Evolutionary conservation across 257 asterid genomes (phyloP).

Genomic region (Ballota nigra): DNA sequence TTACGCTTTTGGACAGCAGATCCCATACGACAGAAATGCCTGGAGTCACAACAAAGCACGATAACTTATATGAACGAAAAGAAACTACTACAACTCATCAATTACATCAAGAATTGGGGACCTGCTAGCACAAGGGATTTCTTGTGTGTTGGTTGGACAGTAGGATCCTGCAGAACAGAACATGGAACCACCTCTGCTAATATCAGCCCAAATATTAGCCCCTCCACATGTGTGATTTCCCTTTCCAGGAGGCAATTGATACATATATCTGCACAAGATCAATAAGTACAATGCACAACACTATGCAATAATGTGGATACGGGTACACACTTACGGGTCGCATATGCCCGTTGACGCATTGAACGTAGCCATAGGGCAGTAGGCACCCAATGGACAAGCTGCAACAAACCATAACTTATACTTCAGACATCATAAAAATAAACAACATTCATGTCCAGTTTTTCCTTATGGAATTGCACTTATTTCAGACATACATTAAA

Average conservation of each 20-base stretch:
- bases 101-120: constrained; percentile 23
- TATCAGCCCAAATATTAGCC: constrained; percentile 91
- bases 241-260: constrained; percentile 67
- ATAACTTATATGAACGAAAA: background rate
- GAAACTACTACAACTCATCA: background rate
- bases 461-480: background rate
- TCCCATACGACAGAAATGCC: constrained; percentile 71
- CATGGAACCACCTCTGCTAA: constrained; percentile 57
- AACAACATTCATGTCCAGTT: background rate
- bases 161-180: constrained; percentile 91
- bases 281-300: constrained; percentile 6
- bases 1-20: constrained; percentile 49
- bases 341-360: constrained; percentile 64
- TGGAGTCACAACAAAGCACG: constrained; percentile 30
- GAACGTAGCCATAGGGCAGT: constrained; percentile 74
- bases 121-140: constrained; percentile 72
- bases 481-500: no score
- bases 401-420: constrained; percentile 7
- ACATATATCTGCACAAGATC: constrained; percentile 54
- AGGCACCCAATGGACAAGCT: constrained; percentile 95
- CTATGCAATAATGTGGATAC: background rate
- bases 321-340: constrained; percentile 64
- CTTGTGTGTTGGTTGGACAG: constrained; percentile 69
- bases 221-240: constrained; percentile 82
- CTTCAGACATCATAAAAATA: constrained; percentile 11